Base-by-base conservation (phyloP, 768 basidiomycete species). In the Pleurotus cornucopiae region DNA sequence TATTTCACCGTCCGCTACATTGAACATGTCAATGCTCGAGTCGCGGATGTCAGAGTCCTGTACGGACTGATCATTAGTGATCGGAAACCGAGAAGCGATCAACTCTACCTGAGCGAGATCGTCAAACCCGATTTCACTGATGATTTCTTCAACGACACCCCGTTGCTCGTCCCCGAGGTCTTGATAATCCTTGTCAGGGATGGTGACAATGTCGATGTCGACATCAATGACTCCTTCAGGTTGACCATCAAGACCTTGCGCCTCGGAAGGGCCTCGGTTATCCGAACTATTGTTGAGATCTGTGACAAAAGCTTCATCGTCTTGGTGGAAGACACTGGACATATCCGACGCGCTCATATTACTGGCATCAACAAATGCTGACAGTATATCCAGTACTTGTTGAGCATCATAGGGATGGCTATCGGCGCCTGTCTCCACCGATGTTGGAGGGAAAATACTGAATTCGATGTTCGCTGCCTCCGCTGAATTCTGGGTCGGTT, bases 131-230 rank as follows among this genome's bases (percentile, higher is more conserved):
- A 25, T 6, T 20, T 25, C 47, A 9, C 13, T 26, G 3, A n/a
- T 4, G n/a, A 57, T 34, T 39, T 56, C 58, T 34, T 59, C 58
- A n/a, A 56, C 25, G 30, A 56, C 20, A 26, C 40, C 55, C 25
- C 13, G 46, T n/a, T 26, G 41, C n/a, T 41, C 55, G 49, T 44
- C 47, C 11, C 16, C 43, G 0, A 39, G 14, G 25, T 44, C 20
- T 57, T 37, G 49, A 14, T 9, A n/a, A 38, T 7, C 20, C 26
- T 18, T 18, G 30, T 16, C 49, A 46, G 26, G 51, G n/a, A 23
- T 41, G 37, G 49, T 11, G 12, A 21, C 51, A 37, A 63, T 55
- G 37, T 63, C 57, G n/a, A 63, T 58, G 16, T 61, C 62, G 25
- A 58, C 39, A 46, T 66, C 62, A 12, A 43, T 53, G 9, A 60